Conservation (phyloP, 1,139 yeast genomes). For the Debaryomyces robertsiae region DNA sequence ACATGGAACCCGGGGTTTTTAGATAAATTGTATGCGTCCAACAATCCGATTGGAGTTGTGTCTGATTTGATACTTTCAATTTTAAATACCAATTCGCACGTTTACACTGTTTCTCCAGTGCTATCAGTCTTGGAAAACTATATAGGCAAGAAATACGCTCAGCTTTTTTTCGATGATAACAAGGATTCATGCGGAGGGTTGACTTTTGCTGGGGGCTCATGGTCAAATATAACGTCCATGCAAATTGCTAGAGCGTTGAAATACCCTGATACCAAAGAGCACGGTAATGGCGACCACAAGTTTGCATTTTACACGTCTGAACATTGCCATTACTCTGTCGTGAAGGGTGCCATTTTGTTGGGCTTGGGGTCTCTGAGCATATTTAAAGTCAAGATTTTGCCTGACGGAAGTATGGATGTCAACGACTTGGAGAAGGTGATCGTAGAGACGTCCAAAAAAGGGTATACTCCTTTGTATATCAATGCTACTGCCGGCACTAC, state of each 20-base stretch:
- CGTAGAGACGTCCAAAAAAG: constrained; percentile 44
- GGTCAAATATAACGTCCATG: constrained; percentile 80
- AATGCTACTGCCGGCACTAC: constrained; percentile 91
- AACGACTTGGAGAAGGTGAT: constrained; percentile 51
- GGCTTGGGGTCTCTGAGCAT: constrained; percentile 71
- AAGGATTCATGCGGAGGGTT: constrained; percentile 70
- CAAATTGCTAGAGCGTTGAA: constrained; percentile 72
- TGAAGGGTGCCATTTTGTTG: constrained; percentile 75
- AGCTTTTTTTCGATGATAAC: constrained; percentile 51
- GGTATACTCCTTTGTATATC: constrained; percentile 72
- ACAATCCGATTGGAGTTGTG: constrained; percentile 81
- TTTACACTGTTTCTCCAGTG: constrained; percentile 83
- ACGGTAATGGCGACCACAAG: constrained; percentile 56
- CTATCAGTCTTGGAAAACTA: constrained; percentile 73
- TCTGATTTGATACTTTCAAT: constrained; percentile 70
- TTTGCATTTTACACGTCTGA: constrained; percentile 73
- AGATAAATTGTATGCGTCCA: constrained; percentile 82
- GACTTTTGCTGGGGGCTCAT: constrained; percentile 86
- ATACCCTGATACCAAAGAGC: constrained; percentile 68
- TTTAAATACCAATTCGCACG: constrained; percentile 83
- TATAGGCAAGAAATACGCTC: constrained; percentile 70
- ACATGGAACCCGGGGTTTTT: constrained; percentile 89
- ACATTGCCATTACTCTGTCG: constrained; percentile 82
- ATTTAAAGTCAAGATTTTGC: constrained; percentile 60
- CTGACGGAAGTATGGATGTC: constrained; percentile 60